Percentiles rank a stretch among this genome's conserved stretches.
These are phyloP conservation scores for Vachellia pachyceras DNA, from an alignment of 306 rosid species.

Conservation along the genomic window DNA sequence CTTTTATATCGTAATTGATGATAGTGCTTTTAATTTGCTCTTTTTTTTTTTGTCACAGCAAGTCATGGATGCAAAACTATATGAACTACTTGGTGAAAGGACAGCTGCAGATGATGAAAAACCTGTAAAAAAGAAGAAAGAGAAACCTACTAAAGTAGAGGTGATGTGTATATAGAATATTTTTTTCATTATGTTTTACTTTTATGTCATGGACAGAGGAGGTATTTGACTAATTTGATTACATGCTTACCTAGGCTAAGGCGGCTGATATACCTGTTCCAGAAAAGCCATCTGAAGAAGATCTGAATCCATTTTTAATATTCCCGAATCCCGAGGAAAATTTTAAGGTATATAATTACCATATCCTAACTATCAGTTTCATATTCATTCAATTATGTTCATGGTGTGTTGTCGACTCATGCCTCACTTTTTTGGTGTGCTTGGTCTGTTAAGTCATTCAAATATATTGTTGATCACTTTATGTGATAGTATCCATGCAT, in stretches of 20 bases:
- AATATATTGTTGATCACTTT: conserved; percentile 9
- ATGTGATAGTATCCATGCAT: neutral
- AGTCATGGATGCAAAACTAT: conserved; percentile 70
- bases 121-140: conserved; percentile 83
- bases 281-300: conserved; percentile 84
- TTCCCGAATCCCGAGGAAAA: conserved; percentile 90
- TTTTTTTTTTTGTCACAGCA: conserved; percentile 59
- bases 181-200: conserved; percentile 28
- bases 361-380: conserved; percentile 5
- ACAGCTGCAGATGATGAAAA: conserved; percentile 92
- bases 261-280: conserved; percentile 51
- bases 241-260: conserved; percentile 58
- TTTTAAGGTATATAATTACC: conserved; percentile 62
- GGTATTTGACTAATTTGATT: conserved; percentile 29
- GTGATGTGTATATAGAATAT: conserved; percentile 34
- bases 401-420: conserved; percentile 5
- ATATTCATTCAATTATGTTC: conserved; percentile 24
- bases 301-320: conserved; percentile 77
- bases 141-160: conserved; percentile 89
- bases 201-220: conserved; percentile 19
- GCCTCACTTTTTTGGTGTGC: neutral
- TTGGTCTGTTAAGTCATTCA: conserved; percentile 12
- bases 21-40: conserved; percentile 9
- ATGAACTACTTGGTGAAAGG: conserved; percentile 85
- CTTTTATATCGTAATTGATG: conserved; percentile 18